Evolutionary conservation across 495 filamentous ascomycete genomes (phyloP).

Genomic region (Acidiella bohemica): DNA sequence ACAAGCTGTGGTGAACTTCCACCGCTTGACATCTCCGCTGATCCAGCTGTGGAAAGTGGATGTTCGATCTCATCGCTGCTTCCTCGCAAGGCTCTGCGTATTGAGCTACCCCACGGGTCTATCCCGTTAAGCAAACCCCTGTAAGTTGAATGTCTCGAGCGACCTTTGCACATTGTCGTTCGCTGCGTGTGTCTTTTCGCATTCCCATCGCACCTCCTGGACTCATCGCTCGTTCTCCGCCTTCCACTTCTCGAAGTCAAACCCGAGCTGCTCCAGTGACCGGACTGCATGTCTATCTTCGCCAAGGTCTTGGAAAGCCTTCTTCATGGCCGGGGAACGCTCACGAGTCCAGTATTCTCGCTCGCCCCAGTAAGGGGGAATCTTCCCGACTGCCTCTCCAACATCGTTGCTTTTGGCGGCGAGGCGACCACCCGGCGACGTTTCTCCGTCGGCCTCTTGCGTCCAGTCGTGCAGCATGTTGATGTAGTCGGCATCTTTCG

Average conservation of each 20-base stretch:
- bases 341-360: conserved; percentile 51
- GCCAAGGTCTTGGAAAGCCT: conserved; percentile 38
- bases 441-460: conserved; percentile 25
- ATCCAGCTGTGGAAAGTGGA: neutral
- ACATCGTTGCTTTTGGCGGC: neutral
- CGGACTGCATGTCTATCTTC: conserved; percentile 33
- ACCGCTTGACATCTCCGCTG: neutral
- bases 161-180: no score
- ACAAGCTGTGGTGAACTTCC: no score
- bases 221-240: conserved; percentile 10
- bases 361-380: conserved; percentile 51
- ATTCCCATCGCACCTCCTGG: neutral
- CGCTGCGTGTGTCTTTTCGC: neutral
- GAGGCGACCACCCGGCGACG: neutral
- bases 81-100: no score
- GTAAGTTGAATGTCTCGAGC: no score
- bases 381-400: conserved; percentile 4
- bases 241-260: conserved; percentile 37
- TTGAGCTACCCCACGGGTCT: neutral
- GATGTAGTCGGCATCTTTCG: conserved; percentile 65
- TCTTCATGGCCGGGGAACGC: conserved; percentile 41
- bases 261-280: conserved; percentile 46
- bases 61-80: no score
- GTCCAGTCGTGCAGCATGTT: conserved; percentile 57
- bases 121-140: neutral